A percentile compares a stretch with the other conserved stretches of the same genome.
Evolutionary conservation across 495 filamentous ascomycete genomes (phyloP).

Genomic region (Umbilicaria muhlenbergii): DNA sequence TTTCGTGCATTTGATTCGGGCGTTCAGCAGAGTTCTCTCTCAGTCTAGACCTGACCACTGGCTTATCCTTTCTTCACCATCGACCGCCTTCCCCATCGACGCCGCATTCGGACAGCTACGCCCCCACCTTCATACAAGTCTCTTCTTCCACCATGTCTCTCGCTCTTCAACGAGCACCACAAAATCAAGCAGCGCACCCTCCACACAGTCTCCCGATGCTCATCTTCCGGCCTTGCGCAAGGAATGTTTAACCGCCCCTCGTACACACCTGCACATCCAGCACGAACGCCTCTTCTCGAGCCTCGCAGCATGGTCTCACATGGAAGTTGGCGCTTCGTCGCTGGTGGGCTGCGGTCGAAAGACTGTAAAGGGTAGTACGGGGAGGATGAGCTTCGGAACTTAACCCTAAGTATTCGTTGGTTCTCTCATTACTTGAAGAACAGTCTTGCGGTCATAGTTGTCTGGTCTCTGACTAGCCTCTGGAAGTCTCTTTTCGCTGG

Average conservation of each 20-base stretch:
- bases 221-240: conserved; percentile 36
- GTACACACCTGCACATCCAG: conserved; percentile 15
- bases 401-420: conserved; percentile 60
- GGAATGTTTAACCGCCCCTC: conserved; percentile 39
- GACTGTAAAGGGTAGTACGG: conserved; percentile 18
- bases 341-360: conserved; percentile 14
- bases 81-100: background rate
- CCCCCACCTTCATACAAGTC: conserved; percentile 8
- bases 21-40: too few relatives aligned
- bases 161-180: conserved; percentile 16
- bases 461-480: conserved; percentile 27
- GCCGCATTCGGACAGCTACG: conserved; percentile 1
- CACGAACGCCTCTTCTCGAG: conserved; percentile 17
- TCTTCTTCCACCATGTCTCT: conserved; percentile 19
- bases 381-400: conserved; percentile 53
- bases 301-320: conserved; percentile 31
- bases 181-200: conserved; percentile 43
- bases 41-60: too few relatives aligned
- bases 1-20: too few relatives aligned
- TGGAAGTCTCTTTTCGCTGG: conserved; percentile 10
- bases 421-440: conserved; percentile 33
- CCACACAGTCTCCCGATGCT: conserved; percentile 50
- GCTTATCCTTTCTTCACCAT: background rate
- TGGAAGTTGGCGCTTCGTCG: conserved; percentile 12
- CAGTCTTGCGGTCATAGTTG: conserved; percentile 34